phyloP scores from a whole-genome alignment of 805 yeast species.

The Hemisphaericaspora nanyangensis region DNA sequence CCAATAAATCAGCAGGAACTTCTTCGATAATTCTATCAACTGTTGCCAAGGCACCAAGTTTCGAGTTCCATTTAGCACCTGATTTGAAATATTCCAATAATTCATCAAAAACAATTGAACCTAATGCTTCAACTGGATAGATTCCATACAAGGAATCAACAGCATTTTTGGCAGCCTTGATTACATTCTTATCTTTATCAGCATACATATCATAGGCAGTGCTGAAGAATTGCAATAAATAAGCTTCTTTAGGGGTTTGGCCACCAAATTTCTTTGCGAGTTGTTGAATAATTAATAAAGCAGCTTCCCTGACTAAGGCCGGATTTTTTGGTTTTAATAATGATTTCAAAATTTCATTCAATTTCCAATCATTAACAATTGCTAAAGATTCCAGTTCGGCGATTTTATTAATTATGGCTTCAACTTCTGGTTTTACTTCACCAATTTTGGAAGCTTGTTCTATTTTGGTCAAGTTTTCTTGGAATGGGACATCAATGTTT shows the following conservation, averaged over 20 bases:
- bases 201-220: conserved; percentile 67
- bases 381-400: conserved; percentile 36
- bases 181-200: conserved; percentile 85
- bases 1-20: conserved; percentile 81
- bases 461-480: conserved; percentile 51
- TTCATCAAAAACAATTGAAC: conserved; percentile 62
- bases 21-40: conserved; percentile 74
- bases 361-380: conserved; percentile 58
- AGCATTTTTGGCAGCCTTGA: conserved; percentile 81
- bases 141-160: conserved; percentile 64
- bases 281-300: conserved; percentile 59
- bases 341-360: conserved; percentile 59
- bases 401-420: conserved; percentile 49
- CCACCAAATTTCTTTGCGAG: conserved; percentile 59
- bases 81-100: conserved; percentile 63
- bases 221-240: conserved; percentile 59
- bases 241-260: conserved; percentile 70
- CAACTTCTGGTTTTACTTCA: conserved; percentile 54
- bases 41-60: conserved; percentile 70
- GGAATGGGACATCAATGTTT: conserved; percentile 59
- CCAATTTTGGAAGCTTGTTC: conserved; percentile 48
- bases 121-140: conserved; percentile 74
- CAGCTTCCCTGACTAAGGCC: conserved; percentile 71
- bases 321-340: conserved; percentile 73
- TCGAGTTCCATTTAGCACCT: conserved; percentile 92